These are phyloP conservation scores for Xerocomus nothofagi DNA, from an alignment of 1,284 basidiomycete species.

Conservation along the genomic window DNA sequence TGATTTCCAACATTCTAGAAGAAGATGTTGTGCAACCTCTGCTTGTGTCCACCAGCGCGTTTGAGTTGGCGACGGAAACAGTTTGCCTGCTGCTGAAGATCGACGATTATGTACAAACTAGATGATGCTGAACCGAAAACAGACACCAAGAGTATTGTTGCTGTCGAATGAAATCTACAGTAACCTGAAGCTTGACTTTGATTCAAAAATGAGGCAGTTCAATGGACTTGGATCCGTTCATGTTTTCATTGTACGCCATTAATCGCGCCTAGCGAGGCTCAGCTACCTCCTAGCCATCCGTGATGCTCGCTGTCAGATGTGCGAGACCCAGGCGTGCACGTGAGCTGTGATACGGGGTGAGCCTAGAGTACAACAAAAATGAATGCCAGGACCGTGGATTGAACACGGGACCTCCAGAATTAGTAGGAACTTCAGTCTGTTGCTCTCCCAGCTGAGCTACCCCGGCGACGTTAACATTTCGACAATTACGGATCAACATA, in stretches of 20 bases:
- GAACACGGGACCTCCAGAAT: slow-evolving; percentile 58
- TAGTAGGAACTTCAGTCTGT: slow-evolving; percentile 57
- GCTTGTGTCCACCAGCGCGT: slow-evolving; percentile 92
- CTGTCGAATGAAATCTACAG: too few relatives aligned
- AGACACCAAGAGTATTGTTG: too few relatives aligned
- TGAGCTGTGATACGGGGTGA: neutral
- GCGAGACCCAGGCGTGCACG: neutral
- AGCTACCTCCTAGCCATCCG: neutral
- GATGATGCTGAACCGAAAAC: too few relatives aligned
- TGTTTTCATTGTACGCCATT: too few relatives aligned
- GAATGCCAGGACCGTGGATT: slow-evolving; percentile 55
- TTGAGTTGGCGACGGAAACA: slow-evolving; percentile 96
- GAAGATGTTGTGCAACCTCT: slow-evolving; percentile 98
- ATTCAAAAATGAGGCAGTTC: too few relatives aligned
- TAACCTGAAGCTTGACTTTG: too few relatives aligned
- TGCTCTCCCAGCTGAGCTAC: slow-evolving; percentile 81
- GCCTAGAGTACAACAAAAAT: slow-evolving; percentile 8
- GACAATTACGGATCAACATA: neutral
- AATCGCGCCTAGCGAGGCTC: too few relatives aligned
- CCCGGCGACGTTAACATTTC: slow-evolving; percentile 34
- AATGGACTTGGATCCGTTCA: too few relatives aligned
- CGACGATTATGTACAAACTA: slow-evolving; percentile 89
- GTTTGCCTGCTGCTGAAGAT: slow-evolving; percentile 96
- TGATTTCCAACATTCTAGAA: slow-evolving; percentile 95
- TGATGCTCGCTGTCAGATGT: neutral